Conservation (phyloP, 192 early-diverging fungal species). For the Umbelopsis sp. region DNA sequence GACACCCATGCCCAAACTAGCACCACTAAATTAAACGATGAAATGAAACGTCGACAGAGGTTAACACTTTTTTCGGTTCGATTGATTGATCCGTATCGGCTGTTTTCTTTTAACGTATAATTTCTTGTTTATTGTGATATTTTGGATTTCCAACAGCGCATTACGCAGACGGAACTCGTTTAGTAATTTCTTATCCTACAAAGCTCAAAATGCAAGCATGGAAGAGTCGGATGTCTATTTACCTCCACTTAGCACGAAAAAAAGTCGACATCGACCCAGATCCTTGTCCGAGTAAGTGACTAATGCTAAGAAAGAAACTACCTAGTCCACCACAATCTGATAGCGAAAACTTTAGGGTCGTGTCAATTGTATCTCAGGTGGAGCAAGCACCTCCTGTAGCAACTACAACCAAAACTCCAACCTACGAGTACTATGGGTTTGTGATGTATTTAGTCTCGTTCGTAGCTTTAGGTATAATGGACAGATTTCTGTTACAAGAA, state of each 20-base stretch:
- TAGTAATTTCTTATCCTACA: conserved; percentile 30
- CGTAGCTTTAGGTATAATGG: conserved; percentile 61
- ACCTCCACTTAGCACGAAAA: neutral
- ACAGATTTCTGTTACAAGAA: conserved; percentile 15
- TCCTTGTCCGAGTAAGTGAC: conserved; percentile 38
- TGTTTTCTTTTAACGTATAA: too few relatives aligned
- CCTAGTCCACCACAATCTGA: too few relatives aligned
- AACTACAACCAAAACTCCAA: conserved; percentile 63
- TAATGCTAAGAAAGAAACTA: neutral
- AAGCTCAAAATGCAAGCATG: conserved; percentile 15
- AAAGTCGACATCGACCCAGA: conserved; percentile 35
- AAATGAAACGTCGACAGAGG: conserved; percentile 7
- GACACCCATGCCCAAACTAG: neutral
- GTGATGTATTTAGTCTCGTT: conserved; percentile 81
- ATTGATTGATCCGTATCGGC: too few relatives aligned
- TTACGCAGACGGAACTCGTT: conserved; percentile 32
- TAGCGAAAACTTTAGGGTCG: conserved; percentile 14
- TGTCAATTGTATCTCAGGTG: conserved; percentile 13
- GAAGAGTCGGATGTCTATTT: neutral
- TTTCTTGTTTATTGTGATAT: too few relatives aligned
- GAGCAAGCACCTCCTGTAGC: conserved; percentile 38
- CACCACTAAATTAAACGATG: neutral
- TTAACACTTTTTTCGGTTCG: too few relatives aligned
- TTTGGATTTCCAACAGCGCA: conserved; percentile 3
- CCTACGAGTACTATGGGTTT: conserved; percentile 89